These are phyloP conservation scores for Verticillium albo-atrum DNA, from an alignment of 2,329 filamentous ascomycete species.

Conservation along the genomic window DNA sequence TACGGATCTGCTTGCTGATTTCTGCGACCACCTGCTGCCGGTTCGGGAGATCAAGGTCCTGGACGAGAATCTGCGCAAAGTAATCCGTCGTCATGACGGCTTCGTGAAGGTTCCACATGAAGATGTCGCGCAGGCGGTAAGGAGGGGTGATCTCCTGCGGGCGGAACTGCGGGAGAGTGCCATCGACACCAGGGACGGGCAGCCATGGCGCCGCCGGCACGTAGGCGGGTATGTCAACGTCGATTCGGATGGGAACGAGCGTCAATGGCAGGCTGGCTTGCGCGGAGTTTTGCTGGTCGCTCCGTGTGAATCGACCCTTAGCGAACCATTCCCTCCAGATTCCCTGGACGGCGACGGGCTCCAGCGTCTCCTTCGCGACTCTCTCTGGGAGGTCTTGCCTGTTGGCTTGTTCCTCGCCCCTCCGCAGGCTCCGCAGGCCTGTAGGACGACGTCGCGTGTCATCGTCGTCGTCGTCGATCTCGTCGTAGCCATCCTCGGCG, in stretches of 20 bases:
- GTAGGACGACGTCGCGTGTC: conserved; percentile 75
- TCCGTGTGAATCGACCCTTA: conserved; percentile 54
- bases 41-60: conserved; percentile 87
- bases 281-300: conserved; percentile 56
- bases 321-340: conserved; percentile 97
- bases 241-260: conserved; percentile 92
- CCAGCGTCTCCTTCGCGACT: conserved; percentile 74
- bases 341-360: conserved; percentile 79
- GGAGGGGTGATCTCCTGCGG: conserved; percentile 74
- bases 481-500: conserved; percentile 91
- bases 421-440: conserved; percentile 75
- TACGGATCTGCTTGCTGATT: conserved; percentile 91
- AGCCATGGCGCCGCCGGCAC: conserved; percentile 62
- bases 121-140: conserved; percentile 89
- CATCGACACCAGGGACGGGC: conserved; percentile 55
- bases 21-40: conserved; percentile 65
- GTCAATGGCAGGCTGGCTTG: conserved; percentile 79
- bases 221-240: conserved; percentile 83
- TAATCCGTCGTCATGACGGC: conserved; percentile 90
- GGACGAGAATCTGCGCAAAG: conserved; percentile 85
- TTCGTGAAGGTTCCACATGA: conserved; percentile 97
- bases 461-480: conserved; percentile 68
- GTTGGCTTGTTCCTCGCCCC: conserved; percentile 63
- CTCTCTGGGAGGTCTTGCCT: conserved; percentile 66
- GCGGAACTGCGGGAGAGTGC: conserved; percentile 72